Evolutionary conservation across 2,329 filamentous ascomycete species (phyloP), one percentile per base, ranked within the genome.

Genomic region (Arachnomyces sp.): DNA sequence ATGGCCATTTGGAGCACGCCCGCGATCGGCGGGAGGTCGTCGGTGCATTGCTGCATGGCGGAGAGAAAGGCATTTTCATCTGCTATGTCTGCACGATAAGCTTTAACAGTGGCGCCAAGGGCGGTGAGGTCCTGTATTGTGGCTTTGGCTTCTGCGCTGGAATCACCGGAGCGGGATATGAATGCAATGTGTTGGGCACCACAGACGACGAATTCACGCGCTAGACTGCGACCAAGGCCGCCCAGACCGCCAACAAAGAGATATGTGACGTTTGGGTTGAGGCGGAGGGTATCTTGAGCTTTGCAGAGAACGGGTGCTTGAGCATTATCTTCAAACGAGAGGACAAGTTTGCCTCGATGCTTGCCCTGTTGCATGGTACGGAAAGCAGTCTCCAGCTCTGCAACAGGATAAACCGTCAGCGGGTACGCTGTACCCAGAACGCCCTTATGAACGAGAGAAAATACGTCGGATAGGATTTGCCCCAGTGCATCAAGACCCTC

Each of bases 301-400:
- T 15, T 17, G n/a, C 16, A 14, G 6, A 7, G n/a, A n/a, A 37
- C 11, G 3, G 4, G 8, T 18, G 4, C 28, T 31, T 38, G 11
- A n/a, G 36, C 25, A 6, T 15, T 12, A 7, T 37, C 28, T 7
- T 7, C 6, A 16, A 28, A 28, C 34, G 4, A 5, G 11, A 66
- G 39, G 11, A 65, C 58, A 2, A 65, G 43, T 43, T 65, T 66
- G 11, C 64, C 63, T 1, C 59, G 53, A 34, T 64, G 61, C 2
- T 48, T 48, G 0, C 60, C 61, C 4, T 47, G 31, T 9, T 55
- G 54, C 34, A 66, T 55, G 39, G 45, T 51, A 1, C 44, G 31
- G 11, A 66, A 43, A 0, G 59, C 63, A 0, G 41, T 42, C 2
- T 37, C 7, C 0, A 60, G 35, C 0, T 55, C 31, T 8, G 48